A percentile compares a stretch with the other conserved stretches of the same genome.
Conservation (phyloP, 768 basidiomycete genomes). For the Termitomyces sp. region DNA sequence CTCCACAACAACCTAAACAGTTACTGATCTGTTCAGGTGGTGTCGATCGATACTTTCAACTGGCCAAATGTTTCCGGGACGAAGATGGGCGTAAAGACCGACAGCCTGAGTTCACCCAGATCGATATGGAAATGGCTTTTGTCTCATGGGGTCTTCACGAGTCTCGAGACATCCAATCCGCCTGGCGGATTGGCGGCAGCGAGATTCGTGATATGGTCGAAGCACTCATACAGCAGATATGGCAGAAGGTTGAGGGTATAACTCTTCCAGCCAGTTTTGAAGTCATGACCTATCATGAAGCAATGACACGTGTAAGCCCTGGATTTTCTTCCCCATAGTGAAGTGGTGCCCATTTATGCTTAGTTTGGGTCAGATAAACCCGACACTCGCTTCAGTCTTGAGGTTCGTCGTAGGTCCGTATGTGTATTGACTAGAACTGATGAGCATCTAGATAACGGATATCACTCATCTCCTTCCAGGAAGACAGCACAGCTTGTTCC, state of each 20-base stretch:
- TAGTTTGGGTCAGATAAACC: constrained; percentile 96
- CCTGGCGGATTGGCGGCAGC: constrained; percentile 82
- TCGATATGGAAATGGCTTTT: constrained; percentile 96
- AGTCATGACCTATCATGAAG: constrained; percentile 86
- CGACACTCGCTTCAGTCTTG: constrained; percentile 81
- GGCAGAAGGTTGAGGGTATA: constrained; percentile 64
- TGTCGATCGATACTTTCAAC: constrained; percentile 88
- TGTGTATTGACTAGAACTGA: constrained; percentile 12
- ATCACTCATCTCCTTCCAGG: constrained; percentile 32
- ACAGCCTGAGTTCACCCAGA: constrained; percentile 95
- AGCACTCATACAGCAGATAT: constrained; percentile 66
- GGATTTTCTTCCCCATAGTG: not conserved
- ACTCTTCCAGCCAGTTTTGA: constrained; percentile 58
- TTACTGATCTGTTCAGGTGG: constrained; percentile 86
- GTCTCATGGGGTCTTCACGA: constrained; percentile 67
- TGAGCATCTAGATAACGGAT: constrained; percentile 36
- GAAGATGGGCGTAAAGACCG: constrained; percentile 94
- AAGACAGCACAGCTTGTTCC: constrained; percentile 22
- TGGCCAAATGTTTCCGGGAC: constrained; percentile 93
- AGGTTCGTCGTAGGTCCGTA: constrained; percentile 44
- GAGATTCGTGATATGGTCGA: constrained; percentile 82
- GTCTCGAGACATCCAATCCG: constrained; percentile 11
- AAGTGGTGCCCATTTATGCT: constrained; percentile 8
- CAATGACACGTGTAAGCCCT: constrained; percentile 76
- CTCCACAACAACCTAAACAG: constrained; percentile 95